These are phyloP conservation scores for Rhynchospora tenuis DNA, from an alignment of 176 grass and related monocot genomes.

Conservation along the genomic window DNA sequence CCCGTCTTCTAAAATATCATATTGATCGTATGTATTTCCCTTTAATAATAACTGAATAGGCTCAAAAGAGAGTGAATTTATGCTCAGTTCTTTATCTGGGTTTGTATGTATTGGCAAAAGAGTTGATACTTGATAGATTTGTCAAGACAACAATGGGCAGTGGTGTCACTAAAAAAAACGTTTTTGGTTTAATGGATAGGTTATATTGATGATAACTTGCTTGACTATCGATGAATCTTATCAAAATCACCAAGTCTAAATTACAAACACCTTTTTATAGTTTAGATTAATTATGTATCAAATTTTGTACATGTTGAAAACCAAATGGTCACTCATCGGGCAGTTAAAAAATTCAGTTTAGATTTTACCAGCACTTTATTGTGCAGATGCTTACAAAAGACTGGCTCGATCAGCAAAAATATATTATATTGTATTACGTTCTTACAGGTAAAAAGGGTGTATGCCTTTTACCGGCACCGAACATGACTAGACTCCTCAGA, in stretches of 20 bases:
- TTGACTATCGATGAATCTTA: too few species aligned
- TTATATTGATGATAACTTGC: background rate
- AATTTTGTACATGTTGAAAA: too few species aligned
- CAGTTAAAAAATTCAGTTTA: too few species aligned
- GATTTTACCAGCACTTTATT: background rate
- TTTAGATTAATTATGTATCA: too few species aligned
- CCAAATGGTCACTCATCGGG: too few species aligned
- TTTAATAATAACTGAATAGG: background rate
- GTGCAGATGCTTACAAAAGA: background rate
- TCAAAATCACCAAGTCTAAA: too few species aligned
- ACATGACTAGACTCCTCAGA: background rate
- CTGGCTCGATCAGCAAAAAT: background rate
- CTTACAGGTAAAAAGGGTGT: background rate
- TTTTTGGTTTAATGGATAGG: background rate
- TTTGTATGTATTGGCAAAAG: background rate
- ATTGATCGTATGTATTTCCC: background rate
- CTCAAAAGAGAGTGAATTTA: too few species aligned
- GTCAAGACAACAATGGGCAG: background rate
- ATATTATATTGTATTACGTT: background rate
- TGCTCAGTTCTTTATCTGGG: background rate
- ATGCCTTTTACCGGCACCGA: background rate
- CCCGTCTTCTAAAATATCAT: background rate
- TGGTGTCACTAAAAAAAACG: background rate
- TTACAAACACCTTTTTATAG: too few species aligned
- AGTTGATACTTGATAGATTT: background rate